Conservation (phyloP, 2,329 filamentous ascomycete genomes). For the Beauveria medogensis region DNA sequence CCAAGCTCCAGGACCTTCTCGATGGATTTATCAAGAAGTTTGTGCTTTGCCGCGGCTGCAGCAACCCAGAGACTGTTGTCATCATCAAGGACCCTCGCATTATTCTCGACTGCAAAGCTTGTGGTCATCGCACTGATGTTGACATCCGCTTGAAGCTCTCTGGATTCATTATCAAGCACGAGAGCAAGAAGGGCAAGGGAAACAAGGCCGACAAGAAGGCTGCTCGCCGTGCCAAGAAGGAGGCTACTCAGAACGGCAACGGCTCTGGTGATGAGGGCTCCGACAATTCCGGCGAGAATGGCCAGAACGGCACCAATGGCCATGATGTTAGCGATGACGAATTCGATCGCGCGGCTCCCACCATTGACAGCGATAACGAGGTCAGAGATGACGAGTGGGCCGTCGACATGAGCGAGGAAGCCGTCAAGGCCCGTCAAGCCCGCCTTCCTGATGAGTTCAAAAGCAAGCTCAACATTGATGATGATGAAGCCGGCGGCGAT, state of each 20-base stretch:
- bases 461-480: conserved; percentile 76
- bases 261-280: conserved; percentile 46
- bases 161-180: conserved; percentile 94
- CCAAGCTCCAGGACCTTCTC: conserved; percentile 95
- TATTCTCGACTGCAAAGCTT: conserved; percentile 95
- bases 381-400: conserved; percentile 88
- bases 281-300: conserved; percentile 43
- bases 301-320: conserved; percentile 41
- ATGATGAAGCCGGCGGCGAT: conserved; percentile 64
- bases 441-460: conserved; percentile 92
- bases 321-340: conserved; percentile 68
- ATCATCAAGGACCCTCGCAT: conserved; percentile 91
- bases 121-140: conserved; percentile 85
- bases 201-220: conserved; percentile 91
- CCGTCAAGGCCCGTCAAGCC: conserved; percentile 88
- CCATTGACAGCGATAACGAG: conserved; percentile 44
- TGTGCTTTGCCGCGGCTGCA: conserved; percentile 98
- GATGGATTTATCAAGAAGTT: conserved; percentile 98
- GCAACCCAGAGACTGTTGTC: conserved; percentile 97
- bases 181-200: conserved; percentile 90
- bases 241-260: conserved; percentile 47
- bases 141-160: conserved; percentile 92
- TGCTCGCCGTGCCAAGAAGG: conserved; percentile 81
- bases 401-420: conserved; percentile 91
- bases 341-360: conserved; percentile 64